Percentiles rank a stretch among this genome's conserved stretches.
Conservation (phyloP, 371 early-diverging fungal species). For the Dinochytrium kinnereticum region DNA sequence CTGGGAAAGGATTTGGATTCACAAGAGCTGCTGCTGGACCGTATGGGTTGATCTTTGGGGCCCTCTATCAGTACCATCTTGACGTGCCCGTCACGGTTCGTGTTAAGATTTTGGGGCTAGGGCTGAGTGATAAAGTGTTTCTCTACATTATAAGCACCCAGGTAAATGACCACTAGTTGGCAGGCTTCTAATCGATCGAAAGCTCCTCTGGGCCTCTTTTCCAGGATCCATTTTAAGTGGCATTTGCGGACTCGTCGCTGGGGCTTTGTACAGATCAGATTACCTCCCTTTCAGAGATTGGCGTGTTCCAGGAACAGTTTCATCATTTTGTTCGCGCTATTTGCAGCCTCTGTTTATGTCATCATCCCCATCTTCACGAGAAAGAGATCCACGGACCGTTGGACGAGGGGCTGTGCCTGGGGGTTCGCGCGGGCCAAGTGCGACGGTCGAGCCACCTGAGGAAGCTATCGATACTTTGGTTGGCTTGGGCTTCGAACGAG, state of each 20-base stretch:
- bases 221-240: constrained; percentile 62
- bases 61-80: constrained; percentile 64
- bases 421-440: constrained; percentile 10
- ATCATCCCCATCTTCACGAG: constrained; percentile 7
- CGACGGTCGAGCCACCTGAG: constrained; percentile 24
- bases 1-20: constrained; percentile 58
- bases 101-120: constrained; percentile 67
- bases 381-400: background rate
- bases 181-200: background rate
- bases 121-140: constrained; percentile 67
- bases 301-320: constrained; percentile 59
- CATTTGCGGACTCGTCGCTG: constrained; percentile 64
- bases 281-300: constrained; percentile 64
- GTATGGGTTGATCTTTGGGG: constrained; percentile 68
- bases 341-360: constrained; percentile 27
- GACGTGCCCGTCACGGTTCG: constrained; percentile 66
- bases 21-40: constrained; percentile 67
- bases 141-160: constrained; percentile 66
- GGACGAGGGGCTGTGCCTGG: background rate
- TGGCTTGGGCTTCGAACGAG: constrained; percentile 61
- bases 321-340: background rate
- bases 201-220: constrained; percentile 63
- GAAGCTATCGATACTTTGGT: constrained; percentile 44
- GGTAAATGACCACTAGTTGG: constrained; percentile 37
- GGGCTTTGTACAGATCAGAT: constrained; percentile 65